phyloP scores from a whole-genome alignment of 768 basidiomycete species.

The Vararia minispora region DNA sequence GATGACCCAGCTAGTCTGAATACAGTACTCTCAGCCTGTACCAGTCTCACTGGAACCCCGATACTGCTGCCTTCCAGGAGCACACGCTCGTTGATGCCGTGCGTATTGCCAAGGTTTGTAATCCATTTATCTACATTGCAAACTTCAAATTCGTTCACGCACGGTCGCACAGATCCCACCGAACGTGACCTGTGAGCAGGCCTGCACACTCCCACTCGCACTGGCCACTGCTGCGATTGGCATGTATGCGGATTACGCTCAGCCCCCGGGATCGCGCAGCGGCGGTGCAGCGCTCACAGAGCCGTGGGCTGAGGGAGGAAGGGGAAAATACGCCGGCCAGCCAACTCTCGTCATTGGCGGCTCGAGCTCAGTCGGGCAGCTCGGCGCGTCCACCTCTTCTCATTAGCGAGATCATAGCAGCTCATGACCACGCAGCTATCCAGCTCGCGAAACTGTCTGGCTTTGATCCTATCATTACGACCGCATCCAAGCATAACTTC shows the following conservation, averaged over 20 bases:
- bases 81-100: conserved; percentile 14
- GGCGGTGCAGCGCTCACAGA: conserved; percentile 29
- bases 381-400: conserved; percentile 22
- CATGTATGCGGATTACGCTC: conserved; percentile 27
- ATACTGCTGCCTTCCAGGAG: conserved; percentile 13
- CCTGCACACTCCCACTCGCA: conserved; percentile 35
- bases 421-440: conserved; percentile 3
- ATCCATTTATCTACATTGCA: neutral
- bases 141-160: too few species aligned
- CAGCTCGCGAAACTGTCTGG: conserved; percentile 13
- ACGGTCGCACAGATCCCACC: conserved; percentile 29
- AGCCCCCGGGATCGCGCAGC: too few species aligned
- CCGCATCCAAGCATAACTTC: conserved; percentile 7
- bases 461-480: conserved; percentile 13
- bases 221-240: conserved; percentile 41
- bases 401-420: neutral
- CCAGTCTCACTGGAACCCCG: conserved; percentile 3
- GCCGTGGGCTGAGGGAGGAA: conserved; percentile 26
- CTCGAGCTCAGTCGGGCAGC: conserved; percentile 38
- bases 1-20: neutral
- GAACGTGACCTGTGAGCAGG: conserved; percentile 36
- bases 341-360: conserved; percentile 40
- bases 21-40: conserved; percentile 1
- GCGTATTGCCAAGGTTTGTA: conserved; percentile 12
- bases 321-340: conserved; percentile 30